These are phyloP conservation scores for Termitomyces sp. DNA, from an alignment of 768 basidiomycete species.

Conservation along the genomic window DNA sequence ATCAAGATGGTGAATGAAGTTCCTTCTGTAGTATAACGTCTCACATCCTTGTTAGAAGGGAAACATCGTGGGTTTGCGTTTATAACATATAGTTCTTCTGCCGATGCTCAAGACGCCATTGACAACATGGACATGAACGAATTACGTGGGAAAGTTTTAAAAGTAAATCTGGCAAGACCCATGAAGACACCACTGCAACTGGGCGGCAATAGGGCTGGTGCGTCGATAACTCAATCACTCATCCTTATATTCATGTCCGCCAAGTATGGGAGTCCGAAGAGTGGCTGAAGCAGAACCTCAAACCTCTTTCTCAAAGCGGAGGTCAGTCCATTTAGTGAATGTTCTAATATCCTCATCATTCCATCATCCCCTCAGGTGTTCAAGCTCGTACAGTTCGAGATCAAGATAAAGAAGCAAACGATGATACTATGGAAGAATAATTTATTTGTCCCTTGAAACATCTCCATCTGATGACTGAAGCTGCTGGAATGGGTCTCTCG, in stretches of 20 bases:
- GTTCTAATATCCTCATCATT: conserved; percentile 1
- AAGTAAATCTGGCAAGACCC: conserved; percentile 82
- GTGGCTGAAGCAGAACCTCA: conserved; percentile 80
- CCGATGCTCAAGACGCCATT: conserved; percentile 92
- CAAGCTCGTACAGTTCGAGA: conserved; percentile 44
- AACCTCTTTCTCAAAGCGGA: conserved; percentile 71
- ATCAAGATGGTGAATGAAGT: conserved; percentile 43
- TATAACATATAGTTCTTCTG: conserved; percentile 74
- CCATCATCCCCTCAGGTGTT: conserved; percentile 34
- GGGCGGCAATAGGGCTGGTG: conserved; percentile 75
- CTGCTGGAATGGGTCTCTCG: conserved; percentile 6
- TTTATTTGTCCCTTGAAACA: conserved; percentile 1
- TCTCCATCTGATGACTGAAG: conserved; percentile 4
- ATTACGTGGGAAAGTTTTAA: conserved; percentile 66
- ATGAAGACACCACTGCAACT: conserved; percentile 65
- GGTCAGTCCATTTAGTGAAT: conserved; percentile 35
- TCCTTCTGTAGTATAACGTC: conserved; percentile 3
- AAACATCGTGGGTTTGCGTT: conserved; percentile 95
- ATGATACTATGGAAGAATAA: conserved; percentile 68
- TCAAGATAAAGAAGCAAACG: conserved; percentile 26
- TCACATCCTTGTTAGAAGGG: conserved; percentile 31
- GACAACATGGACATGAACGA: conserved; percentile 99
- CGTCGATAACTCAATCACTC: conserved; percentile 21
- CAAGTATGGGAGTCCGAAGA: conserved; percentile 98
- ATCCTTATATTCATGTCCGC: neutral